Evolutionary conservation across 306 rosid genomes (phyloP).

Genomic region (Arachis hypogaea): DNA sequence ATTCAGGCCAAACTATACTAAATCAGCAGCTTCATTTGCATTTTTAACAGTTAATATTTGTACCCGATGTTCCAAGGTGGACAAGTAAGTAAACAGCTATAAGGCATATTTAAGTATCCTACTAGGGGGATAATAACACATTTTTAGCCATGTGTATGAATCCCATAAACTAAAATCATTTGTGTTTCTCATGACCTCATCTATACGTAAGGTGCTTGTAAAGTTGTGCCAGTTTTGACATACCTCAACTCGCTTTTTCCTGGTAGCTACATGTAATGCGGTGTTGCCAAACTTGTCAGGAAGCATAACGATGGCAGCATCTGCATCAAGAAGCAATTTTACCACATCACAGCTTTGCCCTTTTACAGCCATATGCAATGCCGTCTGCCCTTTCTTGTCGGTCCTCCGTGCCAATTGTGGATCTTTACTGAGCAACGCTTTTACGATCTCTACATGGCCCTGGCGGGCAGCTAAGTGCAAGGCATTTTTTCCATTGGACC

Average conservation of each 20-base stretch:
- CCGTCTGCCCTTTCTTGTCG: slow-evolving; percentile 98
- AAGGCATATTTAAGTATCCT: not conserved
- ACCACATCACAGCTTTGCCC: slow-evolving; percentile 94
- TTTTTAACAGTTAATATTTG: slow-evolving; percentile 2
- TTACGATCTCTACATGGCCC: slow-evolving; percentile 85
- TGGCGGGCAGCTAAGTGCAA: slow-evolving; percentile 94
- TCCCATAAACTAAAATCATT: slow-evolving; percentile 12
- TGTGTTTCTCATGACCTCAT: slow-evolving; percentile 3
- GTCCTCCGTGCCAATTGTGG: slow-evolving; percentile 92
- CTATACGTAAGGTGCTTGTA: slow-evolving; percentile 1
- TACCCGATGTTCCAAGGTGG: not conserved
- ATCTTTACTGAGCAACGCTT: slow-evolving; percentile 74
- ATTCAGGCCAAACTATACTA: not conserved
- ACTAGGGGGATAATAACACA: not conserved
- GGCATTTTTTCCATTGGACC: slow-evolving; percentile 87
- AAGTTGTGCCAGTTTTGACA: slow-evolving; percentile 19
- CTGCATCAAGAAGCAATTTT: slow-evolving; percentile 88
- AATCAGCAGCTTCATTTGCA: slow-evolving; percentile 7
- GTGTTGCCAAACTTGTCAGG: slow-evolving; percentile 96
- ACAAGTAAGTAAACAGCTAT: not conserved
- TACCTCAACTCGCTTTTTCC: slow-evolving; percentile 98
- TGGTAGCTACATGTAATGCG: slow-evolving; percentile 90
- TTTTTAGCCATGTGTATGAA: slow-evolving; percentile 2
- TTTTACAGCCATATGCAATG: slow-evolving; percentile 99
- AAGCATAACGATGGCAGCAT: slow-evolving; percentile 98